These are phyloP conservation scores for Pseudoturritis turrita DNA, from an alignment of 345 rosid genomes.

Conservation along the genomic window DNA sequence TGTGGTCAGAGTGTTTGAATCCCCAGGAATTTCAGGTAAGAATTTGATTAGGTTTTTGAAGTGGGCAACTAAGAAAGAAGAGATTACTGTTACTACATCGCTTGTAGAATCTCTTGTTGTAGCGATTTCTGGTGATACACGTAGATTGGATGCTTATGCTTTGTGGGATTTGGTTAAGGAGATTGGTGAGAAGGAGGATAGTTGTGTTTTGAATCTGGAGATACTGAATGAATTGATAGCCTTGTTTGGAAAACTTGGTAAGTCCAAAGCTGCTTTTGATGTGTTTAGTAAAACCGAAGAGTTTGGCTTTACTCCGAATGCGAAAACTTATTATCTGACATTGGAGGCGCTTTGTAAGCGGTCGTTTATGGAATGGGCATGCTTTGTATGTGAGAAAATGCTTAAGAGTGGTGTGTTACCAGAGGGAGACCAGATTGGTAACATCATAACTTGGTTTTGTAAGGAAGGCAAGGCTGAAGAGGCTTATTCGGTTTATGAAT, in stretches of 20 bases:
- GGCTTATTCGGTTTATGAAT: constrained; percentile 48
- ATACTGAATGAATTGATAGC: constrained; percentile 63
- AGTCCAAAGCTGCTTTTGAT: constrained; percentile 67
- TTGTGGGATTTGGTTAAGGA: constrained; percentile 77
- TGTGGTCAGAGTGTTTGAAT: constrained; percentile 50
- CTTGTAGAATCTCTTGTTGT: constrained; percentile 46
- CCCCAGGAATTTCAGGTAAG: constrained; percentile 48
- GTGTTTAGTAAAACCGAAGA: constrained; percentile 58
- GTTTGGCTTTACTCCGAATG: constrained; percentile 48
- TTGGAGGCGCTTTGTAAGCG: constrained; percentile 59
- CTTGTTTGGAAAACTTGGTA: constrained; percentile 59
- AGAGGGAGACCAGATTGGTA: constrained; percentile 45
- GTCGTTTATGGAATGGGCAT: constrained; percentile 49
- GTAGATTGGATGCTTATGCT: constrained; percentile 46
- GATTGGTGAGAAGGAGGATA: constrained; percentile 37
- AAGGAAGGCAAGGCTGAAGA: constrained; percentile 51
- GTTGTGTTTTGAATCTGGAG: constrained; percentile 37
- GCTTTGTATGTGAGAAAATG: constrained; percentile 69
- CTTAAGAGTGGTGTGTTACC: constrained; percentile 46
- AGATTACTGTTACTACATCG: constrained; percentile 30
- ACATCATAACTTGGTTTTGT: constrained; percentile 68
- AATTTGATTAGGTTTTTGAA: constrained; percentile 56
- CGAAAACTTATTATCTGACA: constrained; percentile 53
- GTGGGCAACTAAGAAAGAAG: constrained; percentile 47
- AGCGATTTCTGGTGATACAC: constrained; percentile 37